Base-by-base conservation (phyloP, 768 basidiomycete species). In the Butyriboletus loyo region DNA sequence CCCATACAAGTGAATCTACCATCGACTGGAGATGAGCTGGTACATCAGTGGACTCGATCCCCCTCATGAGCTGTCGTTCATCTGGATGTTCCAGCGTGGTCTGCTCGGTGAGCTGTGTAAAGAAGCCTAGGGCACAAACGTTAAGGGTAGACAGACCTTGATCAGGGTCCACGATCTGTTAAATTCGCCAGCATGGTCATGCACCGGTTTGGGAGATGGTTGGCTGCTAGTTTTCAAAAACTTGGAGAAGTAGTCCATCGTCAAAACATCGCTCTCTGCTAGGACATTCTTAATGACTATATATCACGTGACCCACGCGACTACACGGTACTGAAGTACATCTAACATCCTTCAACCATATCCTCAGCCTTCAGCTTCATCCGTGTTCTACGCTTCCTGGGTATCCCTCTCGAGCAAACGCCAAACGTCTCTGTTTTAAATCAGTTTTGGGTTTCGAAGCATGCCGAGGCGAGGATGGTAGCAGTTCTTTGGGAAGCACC, bases 231-330 rank as follows among this genome's bases (percentile, higher is more conserved):
- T 43, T 62, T 64, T 71, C 48, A 92, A 74, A 63, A 92, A 91
- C 65, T 89, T 90, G 47, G 88, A 86, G 65, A 93, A 92, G 68
- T 92, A 92, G 62, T 91, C 88, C 89, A 91, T 91, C 40, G 44
- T 57, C 52, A 40, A 45, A 17, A 31, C 8, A 22, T 46, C 19
- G 24, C 38, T 24, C n/a, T 27, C n/a, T n/a, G 13, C 27, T 27
- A 7, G 14, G 10, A 13, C 32, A 34, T 7, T 4, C 2, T 5
- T 45, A 30, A 25, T 25, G 13, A 19, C 44, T 4, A 46, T n/a
- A n/a, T n/a, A 52, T 47, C 61, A 63, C 59, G 53, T 62, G 63
- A 58, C 32, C 38, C 9, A 36, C 15, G 13, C 45, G 15, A 22
- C 22, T 30, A 43, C 27, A 5, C 6, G 7, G 11, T 41, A 27